Evolutionary conservation across 441 rosid genomes (phyloP).

Genomic region (Corymbia calophylla): DNA sequence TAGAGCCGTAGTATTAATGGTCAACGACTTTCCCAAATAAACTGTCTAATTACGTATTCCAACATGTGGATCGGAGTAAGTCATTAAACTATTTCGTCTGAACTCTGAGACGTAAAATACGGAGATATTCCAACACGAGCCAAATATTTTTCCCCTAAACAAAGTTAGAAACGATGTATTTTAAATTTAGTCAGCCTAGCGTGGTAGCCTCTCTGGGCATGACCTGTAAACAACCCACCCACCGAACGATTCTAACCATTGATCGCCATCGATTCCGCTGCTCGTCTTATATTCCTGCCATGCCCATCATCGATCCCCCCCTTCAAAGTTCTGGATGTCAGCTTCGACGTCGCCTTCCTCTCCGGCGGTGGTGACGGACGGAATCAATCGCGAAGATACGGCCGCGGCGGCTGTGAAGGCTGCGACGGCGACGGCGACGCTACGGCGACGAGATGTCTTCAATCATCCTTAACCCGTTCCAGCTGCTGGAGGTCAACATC

Average conservation of each 20-base stretch:
- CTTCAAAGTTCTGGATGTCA: neutral
- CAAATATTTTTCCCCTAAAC: neutral
- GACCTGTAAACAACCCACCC: neutral
- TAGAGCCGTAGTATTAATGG: neutral
- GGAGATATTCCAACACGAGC: neutral
- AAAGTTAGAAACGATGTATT: neutral
- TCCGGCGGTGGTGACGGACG: neutral
- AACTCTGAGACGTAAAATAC: too few relatives aligned
- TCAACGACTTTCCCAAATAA: neutral
- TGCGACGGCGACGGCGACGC: too few relatives aligned
- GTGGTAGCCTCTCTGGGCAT: neutral
- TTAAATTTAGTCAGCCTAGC: neutral
- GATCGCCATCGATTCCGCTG: neutral
- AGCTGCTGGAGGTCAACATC: constrained; percentile 61
- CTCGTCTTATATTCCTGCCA: neutral
- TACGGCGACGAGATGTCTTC: constrained; percentile 22
- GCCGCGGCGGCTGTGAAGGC: neutral
- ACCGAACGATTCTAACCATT: neutral
- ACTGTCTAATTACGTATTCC: neutral
- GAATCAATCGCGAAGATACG: neutral
- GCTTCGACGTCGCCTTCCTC: neutral
- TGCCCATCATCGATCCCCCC: neutral
- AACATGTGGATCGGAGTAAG: neutral
- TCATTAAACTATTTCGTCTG: too few relatives aligned
- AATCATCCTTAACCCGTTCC: constrained; percentile 33